Evolutionary conservation across 768 basidiomycete species (phyloP).

Genomic region (Leccinum truebloodii): DNA sequence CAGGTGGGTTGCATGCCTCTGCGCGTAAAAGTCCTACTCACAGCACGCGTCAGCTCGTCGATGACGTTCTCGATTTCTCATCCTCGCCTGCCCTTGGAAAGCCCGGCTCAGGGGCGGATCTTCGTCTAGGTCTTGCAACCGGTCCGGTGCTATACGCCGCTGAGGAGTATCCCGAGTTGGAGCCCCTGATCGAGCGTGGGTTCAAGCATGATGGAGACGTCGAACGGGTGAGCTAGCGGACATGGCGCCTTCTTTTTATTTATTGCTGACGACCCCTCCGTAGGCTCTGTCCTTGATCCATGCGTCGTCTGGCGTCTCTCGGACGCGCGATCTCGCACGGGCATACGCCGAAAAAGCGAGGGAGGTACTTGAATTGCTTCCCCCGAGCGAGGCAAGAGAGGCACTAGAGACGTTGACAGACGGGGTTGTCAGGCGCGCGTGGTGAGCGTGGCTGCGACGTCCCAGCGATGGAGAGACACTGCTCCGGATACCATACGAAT

Average conservation of each 20-base stretch:
- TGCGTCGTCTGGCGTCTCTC: conserved; percentile 70
- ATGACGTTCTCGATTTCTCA: conserved; percentile 94
- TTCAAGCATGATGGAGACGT: conserved; percentile 80
- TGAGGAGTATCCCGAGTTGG: conserved; percentile 78
- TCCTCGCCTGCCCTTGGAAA: conserved; percentile 81
- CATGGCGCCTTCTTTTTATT: background rate
- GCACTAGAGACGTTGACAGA: conserved; percentile 77
- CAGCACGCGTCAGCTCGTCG: conserved; percentile 68
- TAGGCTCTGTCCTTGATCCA: conserved; percentile 64
- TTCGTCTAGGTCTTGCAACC: conserved; percentile 81
- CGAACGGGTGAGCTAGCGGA: conserved; percentile 55
- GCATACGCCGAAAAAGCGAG: conserved; percentile 77
- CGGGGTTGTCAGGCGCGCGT: conserved; percentile 61
- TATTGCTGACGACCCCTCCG: conserved; percentile 1
- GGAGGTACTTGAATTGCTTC: conserved; percentile 66
- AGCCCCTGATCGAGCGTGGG: conserved; percentile 75
- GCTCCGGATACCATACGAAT: conserved; percentile 4
- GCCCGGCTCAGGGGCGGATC: conserved; percentile 78
- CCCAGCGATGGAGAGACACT: background rate
- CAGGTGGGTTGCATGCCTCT: conserved; percentile 55
- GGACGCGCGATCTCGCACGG: conserved; percentile 75
- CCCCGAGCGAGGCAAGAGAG: conserved; percentile 75
- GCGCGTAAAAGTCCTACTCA: background rate
- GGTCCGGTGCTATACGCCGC: conserved; percentile 86
- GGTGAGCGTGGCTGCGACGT: conserved; percentile 31